phyloP scores from a whole-genome alignment of 75 land plant species.

The Picea glauca region DNA sequence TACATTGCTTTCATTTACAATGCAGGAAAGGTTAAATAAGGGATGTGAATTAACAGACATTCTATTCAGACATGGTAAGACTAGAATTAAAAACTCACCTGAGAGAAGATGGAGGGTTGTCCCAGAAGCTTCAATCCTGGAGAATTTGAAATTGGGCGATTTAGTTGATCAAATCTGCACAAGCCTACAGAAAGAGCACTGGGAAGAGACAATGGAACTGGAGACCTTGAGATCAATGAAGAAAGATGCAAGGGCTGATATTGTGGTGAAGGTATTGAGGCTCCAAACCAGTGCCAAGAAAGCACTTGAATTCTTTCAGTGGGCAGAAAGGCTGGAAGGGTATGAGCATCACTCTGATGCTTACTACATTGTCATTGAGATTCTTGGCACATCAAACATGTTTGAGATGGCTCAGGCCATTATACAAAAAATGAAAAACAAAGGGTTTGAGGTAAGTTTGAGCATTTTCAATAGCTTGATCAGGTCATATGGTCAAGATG shows the following conservation, averaged over 20 bases:
- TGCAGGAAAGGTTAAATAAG: background rate
- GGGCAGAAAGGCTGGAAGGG: constrained; percentile 2
- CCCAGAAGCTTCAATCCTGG: background rate
- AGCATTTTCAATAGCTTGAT: background rate
- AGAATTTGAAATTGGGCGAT: background rate
- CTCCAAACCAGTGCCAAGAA: background rate
- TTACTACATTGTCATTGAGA: background rate
- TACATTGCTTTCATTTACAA: background rate
- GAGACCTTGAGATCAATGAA: constrained; percentile 5
- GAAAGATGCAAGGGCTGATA: constrained; percentile 1
- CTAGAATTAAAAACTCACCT: background rate
- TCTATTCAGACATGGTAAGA: background rate
- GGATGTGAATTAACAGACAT: background rate
- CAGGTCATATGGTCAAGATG: background rate
- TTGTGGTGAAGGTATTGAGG: background rate
- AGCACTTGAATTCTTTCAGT: constrained; percentile 5
- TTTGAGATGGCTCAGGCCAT: background rate
- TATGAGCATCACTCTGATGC: background rate
- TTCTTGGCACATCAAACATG: constrained; percentile 8
- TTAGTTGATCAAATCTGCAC: constrained; percentile 5
- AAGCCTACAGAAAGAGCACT: background rate
- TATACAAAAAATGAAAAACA: constrained; percentile 2
- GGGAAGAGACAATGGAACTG: background rate
- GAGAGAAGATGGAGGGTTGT: background rate
- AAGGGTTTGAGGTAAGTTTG: background rate